Conservation (phyloP, 768 basidiomycete genomes). For the Fomitopsis serialis region DNA sequence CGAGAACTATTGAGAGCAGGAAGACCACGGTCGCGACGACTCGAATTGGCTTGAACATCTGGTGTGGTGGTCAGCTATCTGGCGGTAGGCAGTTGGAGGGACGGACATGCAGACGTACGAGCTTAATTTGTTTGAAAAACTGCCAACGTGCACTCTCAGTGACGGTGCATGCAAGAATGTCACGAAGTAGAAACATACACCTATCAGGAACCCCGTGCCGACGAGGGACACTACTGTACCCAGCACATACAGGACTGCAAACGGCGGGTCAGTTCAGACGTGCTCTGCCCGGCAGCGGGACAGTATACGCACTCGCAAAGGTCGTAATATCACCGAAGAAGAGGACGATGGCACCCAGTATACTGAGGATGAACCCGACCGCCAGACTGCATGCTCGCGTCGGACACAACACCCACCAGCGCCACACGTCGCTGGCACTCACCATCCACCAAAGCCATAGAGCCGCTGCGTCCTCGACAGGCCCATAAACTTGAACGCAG, state of each 20-base stretch:
- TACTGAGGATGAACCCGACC: conserved; percentile 72
- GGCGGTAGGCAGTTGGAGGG: background rate
- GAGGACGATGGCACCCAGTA: conserved; percentile 74
- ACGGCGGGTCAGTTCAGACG: background rate
- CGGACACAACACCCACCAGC: background rate
- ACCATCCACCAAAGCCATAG: conserved; percentile 87
- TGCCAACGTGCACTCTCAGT: conserved; percentile 20
- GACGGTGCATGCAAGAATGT: background rate
- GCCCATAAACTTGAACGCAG: conserved; percentile 77
- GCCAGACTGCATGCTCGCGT: conserved; percentile 43
- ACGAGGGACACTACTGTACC: conserved; percentile 79
- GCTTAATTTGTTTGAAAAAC: conserved; percentile 78
- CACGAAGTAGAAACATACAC: conserved; percentile 44
- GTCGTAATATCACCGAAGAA: conserved; percentile 62
- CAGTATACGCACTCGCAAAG: conserved; percentile 73
- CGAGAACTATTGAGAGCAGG: conserved; percentile 71
- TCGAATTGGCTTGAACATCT: conserved; percentile 97
- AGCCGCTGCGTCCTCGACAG: conserved; percentile 76
- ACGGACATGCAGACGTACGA: conserved; percentile 40
- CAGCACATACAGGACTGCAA: conserved; percentile 70
- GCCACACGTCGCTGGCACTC: conserved; percentile 22
- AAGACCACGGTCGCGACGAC: conserved; percentile 76
- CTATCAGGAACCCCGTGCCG: conserved; percentile 89
- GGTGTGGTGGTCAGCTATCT: background rate
- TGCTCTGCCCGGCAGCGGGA: background rate